phyloP scores from a whole-genome alignment of 768 basidiomycete species.

The Xerocomellus chrysenteron region DNA sequence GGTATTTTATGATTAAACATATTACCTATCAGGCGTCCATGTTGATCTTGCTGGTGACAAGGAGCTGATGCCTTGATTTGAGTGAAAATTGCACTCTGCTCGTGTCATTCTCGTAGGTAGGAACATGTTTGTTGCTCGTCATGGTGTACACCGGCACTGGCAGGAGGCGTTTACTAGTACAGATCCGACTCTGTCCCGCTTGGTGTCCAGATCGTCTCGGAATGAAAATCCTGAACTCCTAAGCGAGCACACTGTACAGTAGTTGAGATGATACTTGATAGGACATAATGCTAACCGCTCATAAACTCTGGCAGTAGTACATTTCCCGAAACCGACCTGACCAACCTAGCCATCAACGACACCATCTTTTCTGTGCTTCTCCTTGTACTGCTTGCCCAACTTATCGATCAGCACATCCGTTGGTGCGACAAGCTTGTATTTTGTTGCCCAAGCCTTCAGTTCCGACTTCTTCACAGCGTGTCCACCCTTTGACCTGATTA shows the following conservation, averaged over 20 bases:
- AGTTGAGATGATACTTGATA: neutral
- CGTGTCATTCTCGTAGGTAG: too few relatives aligned
- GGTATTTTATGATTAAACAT: too few relatives aligned
- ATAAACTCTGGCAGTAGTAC: neutral
- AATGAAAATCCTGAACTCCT: neutral
- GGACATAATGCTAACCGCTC: too few relatives aligned
- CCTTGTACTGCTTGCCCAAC: neutral
- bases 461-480: conserved; percentile 6
- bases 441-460: neutral
- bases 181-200: neutral
- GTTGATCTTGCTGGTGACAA: too few relatives aligned
- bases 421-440: neutral
- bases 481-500: neutral
- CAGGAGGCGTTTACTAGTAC: too few relatives aligned
- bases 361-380: neutral
- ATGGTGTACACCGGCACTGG: too few relatives aligned
- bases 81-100: too few relatives aligned
- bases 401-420: neutral
- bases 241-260: neutral
- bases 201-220: too few relatives aligned
- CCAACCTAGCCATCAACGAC: neutral
- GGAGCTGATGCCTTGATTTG: too few relatives aligned
- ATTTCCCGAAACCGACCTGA: too few relatives aligned
- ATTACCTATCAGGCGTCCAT: too few relatives aligned
- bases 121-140: too few relatives aligned